phyloP scores from a whole-genome alignment of 192 early-diverging fungal genomes.

The Pilobolus umbonatus region DNA sequence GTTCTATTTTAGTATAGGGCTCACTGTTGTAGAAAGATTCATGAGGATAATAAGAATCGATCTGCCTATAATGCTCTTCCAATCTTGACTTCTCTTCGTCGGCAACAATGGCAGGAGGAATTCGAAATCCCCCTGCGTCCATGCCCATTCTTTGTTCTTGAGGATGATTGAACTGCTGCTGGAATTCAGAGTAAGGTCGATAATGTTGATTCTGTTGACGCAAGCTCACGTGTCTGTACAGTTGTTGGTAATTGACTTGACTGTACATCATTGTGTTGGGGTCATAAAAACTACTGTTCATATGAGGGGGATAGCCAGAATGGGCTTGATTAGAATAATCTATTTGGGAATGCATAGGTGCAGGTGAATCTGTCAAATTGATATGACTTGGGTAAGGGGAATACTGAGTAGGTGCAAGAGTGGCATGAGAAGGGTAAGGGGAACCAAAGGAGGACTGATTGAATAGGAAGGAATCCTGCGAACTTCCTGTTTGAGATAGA shows the following conservation, averaged over 20 bases:
- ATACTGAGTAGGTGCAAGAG: conserved; percentile 8
- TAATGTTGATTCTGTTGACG: conserved; percentile 11
- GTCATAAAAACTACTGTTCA: background rate
- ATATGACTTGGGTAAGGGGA: conserved; percentile 4
- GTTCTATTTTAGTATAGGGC: too few species aligned
- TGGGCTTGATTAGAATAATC: background rate
- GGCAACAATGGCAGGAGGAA: conserved; percentile 14
- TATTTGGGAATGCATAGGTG: conserved; percentile 3
- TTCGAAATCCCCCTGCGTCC: conserved; percentile 28
- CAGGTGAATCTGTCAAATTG: conserved; percentile 7
- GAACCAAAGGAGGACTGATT: conserved; percentile 1
- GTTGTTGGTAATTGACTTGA: conserved; percentile 28
- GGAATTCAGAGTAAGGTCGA: conserved; percentile 32
- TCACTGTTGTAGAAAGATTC: too few species aligned
- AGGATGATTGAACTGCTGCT: conserved; percentile 27
- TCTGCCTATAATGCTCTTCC: conserved; percentile 16
- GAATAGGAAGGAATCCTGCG: background rate
- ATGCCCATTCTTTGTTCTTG: background rate
- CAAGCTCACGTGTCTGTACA: conserved; percentile 27
- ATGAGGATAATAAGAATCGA: too few species aligned
- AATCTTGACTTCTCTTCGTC: conserved; percentile 29
- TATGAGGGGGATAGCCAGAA: background rate
- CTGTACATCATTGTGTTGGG: background rate
- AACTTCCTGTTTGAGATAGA: background rate
- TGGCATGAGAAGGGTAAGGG: conserved; percentile 14